These are phyloP conservation scores for Alternaria solani DNA, from an alignment of 2,329 filamentous ascomycete species.

Conservation along the genomic window DNA sequence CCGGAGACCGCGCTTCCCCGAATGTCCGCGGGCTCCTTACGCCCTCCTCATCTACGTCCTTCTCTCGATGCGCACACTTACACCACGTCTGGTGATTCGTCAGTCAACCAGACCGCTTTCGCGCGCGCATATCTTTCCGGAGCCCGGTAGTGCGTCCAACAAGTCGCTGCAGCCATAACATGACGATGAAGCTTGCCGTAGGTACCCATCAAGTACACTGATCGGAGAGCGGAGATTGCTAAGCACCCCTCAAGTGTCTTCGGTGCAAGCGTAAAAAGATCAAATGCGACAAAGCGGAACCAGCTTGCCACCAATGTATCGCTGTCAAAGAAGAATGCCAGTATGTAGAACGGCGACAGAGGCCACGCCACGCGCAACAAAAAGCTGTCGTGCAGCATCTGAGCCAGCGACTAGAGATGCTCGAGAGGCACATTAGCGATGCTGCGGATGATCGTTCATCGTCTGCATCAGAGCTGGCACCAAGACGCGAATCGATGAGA, in stretches of 20 bases:
- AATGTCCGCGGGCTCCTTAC: background rate
- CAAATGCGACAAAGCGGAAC: slow-evolving; percentile 39
- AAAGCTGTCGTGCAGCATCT: slow-evolving; percentile 30
- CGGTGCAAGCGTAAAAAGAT: slow-evolving; percentile 38
- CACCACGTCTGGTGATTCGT: background rate
- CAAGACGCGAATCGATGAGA: background rate
- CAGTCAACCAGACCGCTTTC: background rate
- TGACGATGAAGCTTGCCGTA: slow-evolving; percentile 28
- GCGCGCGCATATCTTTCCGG: background rate
- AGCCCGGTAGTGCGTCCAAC: background rate
- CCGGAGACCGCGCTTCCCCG: background rate
- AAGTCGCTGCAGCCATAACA: background rate
- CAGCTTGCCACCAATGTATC: slow-evolving; percentile 38
- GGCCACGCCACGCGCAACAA: slow-evolving; percentile 35
- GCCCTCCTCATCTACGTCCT: background rate
- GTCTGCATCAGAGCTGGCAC: background rate
- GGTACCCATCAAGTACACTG: background rate
- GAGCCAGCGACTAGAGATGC: slow-evolving; percentile 32
- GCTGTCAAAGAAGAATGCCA: slow-evolving; percentile 34
- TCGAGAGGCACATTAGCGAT: slow-evolving; percentile 35
- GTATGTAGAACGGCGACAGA: slow-evolving; percentile 39
- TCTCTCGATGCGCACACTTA: background rate
- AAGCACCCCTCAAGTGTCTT: slow-evolving; percentile 21
- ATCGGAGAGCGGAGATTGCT: background rate
- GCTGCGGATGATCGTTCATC: slow-evolving; percentile 8